Percentiles rank a stretch among this genome's conserved stretches.
phyloP scores from a whole-genome alignment of 768 basidiomycete species.

The Naganishia onofrii region DNA sequence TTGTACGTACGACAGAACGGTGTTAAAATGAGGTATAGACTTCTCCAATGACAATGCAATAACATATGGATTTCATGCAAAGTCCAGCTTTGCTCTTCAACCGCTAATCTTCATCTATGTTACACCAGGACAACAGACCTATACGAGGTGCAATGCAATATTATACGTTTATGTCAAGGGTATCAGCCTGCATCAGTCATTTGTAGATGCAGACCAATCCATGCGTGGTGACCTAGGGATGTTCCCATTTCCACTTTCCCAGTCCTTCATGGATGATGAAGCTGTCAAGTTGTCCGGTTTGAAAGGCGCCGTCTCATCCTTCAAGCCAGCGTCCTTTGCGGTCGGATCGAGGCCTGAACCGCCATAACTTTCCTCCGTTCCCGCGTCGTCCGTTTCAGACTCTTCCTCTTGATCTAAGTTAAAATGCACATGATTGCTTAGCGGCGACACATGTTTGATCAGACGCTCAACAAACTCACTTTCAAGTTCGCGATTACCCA shows the following conservation, averaged over 20 bases:
- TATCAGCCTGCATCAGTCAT: background rate
- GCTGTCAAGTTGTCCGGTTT: background rate
- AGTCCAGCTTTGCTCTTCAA: conserved; percentile 7
- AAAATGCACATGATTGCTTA: background rate
- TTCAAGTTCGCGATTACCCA: conserved; percentile 66
- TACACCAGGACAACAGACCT: background rate
- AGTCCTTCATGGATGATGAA: conserved; percentile 1
- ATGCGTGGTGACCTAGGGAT: conserved; percentile 22
- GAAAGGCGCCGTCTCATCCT: background rate
- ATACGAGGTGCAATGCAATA: conserved; percentile 2
- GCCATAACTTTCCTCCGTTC: background rate
- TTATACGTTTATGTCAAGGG: conserved; percentile 16
- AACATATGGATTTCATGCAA: conserved; percentile 6
- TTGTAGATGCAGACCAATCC: conserved; percentile 6
- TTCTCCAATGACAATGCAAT: background rate
- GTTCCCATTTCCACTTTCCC: background rate
- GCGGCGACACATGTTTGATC: background rate
- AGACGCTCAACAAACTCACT: conserved; percentile 56
- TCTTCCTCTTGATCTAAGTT: conserved; percentile 11
- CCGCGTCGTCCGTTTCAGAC: conserved; percentile 15
- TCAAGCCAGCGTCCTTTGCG: background rate
- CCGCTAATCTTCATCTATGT: background rate
- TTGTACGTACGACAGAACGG: background rate
- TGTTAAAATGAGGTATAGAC: background rate
- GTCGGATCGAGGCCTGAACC: conserved; percentile 3